These are phyloP conservation scores for Rehmannia glutinosa DNA, from an alignment of 257 asterid species.

Conservation along the genomic window DNA sequence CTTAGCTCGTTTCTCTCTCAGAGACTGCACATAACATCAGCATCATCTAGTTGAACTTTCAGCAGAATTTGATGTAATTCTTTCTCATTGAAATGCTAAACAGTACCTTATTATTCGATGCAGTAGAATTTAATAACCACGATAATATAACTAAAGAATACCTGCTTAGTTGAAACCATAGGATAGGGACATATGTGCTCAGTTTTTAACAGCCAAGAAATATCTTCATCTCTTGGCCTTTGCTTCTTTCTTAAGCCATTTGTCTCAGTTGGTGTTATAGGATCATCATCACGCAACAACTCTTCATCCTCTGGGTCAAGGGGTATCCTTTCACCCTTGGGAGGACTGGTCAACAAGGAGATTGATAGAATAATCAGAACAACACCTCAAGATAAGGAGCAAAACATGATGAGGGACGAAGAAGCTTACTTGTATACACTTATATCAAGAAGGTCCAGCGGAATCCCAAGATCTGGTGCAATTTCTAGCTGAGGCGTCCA, in stretches of 20 bases:
- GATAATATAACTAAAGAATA: too few relatives aligned
- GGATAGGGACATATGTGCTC: conserved; percentile 93
- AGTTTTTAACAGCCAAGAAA: conserved; percentile 96
- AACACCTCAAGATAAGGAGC: conserved; percentile 1
- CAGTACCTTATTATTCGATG: too few relatives aligned
- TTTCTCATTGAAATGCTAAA: too few relatives aligned
- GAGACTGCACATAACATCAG: conserved; percentile 48
- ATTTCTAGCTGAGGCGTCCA: conserved; percentile 91
- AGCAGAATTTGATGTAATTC: neutral
- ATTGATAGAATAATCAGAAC: conserved; percentile 21
- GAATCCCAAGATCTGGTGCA: conserved; percentile 97
- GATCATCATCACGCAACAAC: conserved; percentile 85
- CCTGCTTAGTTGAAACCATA: conserved; percentile 86
- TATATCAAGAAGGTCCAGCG: conserved; percentile 95
- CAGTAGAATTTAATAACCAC: too few relatives aligned
- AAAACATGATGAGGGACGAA: conserved; percentile 10
- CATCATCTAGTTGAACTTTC: conserved; percentile 5
- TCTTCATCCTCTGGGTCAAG: conserved; percentile 93
- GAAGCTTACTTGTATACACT: conserved; percentile 81
- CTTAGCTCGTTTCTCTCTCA: conserved; percentile 86
- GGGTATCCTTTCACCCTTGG: conserved; percentile 59
- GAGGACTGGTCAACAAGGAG: conserved; percentile 66
- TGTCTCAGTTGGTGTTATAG: conserved; percentile 73
- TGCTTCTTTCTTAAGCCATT: conserved; percentile 91
- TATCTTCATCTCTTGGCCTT: conserved; percentile 92